Base-by-base conservation (phyloP, 2,329 filamentous ascomycete genomes). In the Colletotrichum graminicola region DNA sequence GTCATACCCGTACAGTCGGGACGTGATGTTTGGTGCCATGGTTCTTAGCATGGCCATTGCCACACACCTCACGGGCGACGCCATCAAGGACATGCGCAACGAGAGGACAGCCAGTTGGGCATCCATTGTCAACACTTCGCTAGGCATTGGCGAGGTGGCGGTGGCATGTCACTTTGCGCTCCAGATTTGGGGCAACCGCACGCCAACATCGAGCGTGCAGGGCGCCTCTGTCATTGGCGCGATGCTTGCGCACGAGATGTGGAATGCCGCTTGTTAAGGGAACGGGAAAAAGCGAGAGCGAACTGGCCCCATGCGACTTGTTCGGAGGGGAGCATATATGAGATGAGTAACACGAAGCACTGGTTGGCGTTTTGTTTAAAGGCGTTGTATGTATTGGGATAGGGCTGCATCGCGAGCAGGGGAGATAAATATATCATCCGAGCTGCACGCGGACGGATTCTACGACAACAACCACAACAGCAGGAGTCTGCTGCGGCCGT, bases 11-110 rank as follows among this genome's bases (percentile, higher is more conserved):
- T 74, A 74, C 23, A 73, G 60, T 43, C 60, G 61, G 64, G 67
- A 73, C 64, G 61, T 72, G 49, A 74, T 69, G 73, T 56, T 74
- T 23, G 73, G 71, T n/a, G 72, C 71, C 36, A 74, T 74, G 71
- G 16, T 62, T 23, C 67, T 74, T 26, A 73, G 63, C 49, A 64
- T 65, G 62, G 61, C 62, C 32, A 67, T 68, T 16, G 71, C 71
- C 41, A 45, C 68, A 1, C 73, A 69, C 36, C 55, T 74, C 36
- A 72, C 73, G 2, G 61, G 60, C 34, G 73, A 74, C 41, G 65
- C 73, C 10, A 60, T 74, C 51, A 54, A 29, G 36, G 67, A 64
- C 23, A 59, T 73, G 61, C 61, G 73, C 45, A 41, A 39, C 18
- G 71, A 66, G 60, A 39, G 16, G 14, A 63, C 67, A 32, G 56